Evolutionary conservation across 140 eudicot genomes (phyloP).

Genomic region (Bidens hawaiensis): DNA sequence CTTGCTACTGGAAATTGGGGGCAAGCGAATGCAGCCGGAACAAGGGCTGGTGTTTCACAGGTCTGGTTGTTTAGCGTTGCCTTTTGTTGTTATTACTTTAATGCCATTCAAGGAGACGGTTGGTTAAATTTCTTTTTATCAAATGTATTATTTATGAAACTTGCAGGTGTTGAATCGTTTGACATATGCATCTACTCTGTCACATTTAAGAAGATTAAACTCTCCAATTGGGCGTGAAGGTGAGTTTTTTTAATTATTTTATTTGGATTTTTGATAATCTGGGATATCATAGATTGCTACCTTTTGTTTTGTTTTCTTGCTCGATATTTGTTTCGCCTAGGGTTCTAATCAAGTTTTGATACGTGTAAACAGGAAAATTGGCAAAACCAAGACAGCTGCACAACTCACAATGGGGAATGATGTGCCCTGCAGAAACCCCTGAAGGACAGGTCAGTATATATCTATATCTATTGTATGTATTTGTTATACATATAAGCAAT

Average conservation of each 20-base stretch:
- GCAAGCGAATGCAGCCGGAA: constrained; percentile 95
- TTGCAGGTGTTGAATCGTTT: constrained; percentile 91
- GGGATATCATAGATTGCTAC: neutral
- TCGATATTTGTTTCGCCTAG: constrained; percentile 4
- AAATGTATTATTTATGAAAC: constrained; percentile 5
- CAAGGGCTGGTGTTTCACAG: constrained; percentile 99
- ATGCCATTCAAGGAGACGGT: neutral
- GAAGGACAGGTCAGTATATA: constrained; percentile 72
- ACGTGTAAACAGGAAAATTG: constrained; percentile 53
- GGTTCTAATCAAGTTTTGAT: neutral
- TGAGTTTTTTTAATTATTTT: constrained; percentile 11
- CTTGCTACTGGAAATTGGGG: constrained; percentile 99
- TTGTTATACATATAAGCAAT: neutral
- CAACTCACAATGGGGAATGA: constrained; percentile 97
- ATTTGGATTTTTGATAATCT: neutral
- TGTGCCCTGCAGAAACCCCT: constrained; percentile 98
- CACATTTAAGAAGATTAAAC: constrained; percentile 86
- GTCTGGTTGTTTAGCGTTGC: constrained; percentile 19
- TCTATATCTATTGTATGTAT: no score
- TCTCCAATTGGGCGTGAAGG: constrained; percentile 99
- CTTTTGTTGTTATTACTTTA: neutral
- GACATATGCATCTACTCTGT: constrained; percentile 94
- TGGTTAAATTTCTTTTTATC: neutral
- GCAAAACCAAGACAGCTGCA: constrained; percentile 98
- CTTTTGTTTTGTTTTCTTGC: neutral